Conservation (phyloP, 345 rosid genomes). For the Rhodomyrtus tomentosa region DNA sequence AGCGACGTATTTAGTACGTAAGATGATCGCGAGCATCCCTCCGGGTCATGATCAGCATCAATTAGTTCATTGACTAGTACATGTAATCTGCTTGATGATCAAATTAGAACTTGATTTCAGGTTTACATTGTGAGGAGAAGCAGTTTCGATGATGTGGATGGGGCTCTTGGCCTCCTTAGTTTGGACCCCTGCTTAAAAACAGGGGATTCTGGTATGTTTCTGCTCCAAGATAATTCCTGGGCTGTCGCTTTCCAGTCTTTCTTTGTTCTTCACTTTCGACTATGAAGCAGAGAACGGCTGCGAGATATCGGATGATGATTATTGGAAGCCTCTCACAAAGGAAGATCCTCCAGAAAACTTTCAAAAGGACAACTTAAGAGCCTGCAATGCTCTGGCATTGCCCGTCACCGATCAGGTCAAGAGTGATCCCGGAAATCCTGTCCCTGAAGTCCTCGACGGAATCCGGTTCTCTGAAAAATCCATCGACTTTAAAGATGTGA, state of each 20-base stretch:
- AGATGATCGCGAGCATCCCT: not conserved
- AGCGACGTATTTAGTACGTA: not conserved
- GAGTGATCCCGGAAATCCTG: not conserved
- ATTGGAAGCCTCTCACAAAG: not conserved
- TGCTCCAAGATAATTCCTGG: not conserved
- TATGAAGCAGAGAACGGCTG: not conserved
- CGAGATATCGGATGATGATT: not conserved
- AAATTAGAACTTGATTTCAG: not conserved
- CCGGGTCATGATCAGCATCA: not conserved
- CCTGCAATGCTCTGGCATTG: not conserved
- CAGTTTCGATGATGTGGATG: not conserved
- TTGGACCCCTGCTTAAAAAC: not conserved
- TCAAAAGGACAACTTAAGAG: conserved; percentile 2
- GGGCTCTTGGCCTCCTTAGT: conserved; percentile 4
- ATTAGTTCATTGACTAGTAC: not conserved
- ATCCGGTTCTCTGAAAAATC: not conserved
- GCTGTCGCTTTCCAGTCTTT: not conserved
- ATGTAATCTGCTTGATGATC: not conserved
- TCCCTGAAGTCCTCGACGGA: not conserved
- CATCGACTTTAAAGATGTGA: conserved; percentile 13
- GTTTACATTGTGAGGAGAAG: conserved; percentile 1
- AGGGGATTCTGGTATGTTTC: not conserved
- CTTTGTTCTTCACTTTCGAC: not conserved
- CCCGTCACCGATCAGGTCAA: not conserved
- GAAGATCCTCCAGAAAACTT: conserved; percentile 7